Evolutionary conservation across 2,329 filamentous ascomycete genomes (phyloP), one percentile per base, ranked within the genome.

Genomic region (Pseudogymnoascus sp.): DNA sequence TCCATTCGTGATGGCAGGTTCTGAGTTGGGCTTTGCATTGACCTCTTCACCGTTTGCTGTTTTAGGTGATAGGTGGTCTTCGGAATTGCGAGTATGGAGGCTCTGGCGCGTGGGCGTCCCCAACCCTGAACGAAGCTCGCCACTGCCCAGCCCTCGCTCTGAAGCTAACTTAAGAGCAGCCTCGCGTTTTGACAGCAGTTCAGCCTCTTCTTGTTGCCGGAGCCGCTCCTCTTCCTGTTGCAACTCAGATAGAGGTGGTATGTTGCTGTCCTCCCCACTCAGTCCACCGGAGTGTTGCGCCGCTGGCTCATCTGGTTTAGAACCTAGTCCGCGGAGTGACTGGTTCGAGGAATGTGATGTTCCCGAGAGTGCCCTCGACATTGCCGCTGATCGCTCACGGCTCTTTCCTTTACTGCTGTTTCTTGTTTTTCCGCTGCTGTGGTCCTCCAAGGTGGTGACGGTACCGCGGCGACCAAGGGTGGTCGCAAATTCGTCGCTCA

Each of bases 401-500:
- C 79, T 76, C 70, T 86, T 86, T 0, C 84, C 84, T 67, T 85
- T 86, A 67, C 81, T 86, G 66, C 80, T 83, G 50, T 56, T 56
- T 65, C 77, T 76, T 21, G 82, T 85, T 66, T 82, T 88, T 53
- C 82, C 84, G 69, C 88, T 92, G 68, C 87, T 87, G 53, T 83
- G 82, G 70, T 91, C 89, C 63, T 94, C 91, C 14, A 78, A 78
- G 44, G 77, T 78, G 31, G 78, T 73, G 3, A 77, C 77, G 1
- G 82, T 84, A n/a, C 82, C 83, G 67, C 88, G 85, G 61, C 89
- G 84, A 65, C 92, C 87, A 65, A 97, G 80, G 2, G 87, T 85
- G 73, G 96, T 87, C 2, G 92, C 90, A 69, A 97, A 95, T 71
- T 97, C 92, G 72, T 97, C 93, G 69, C 93, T 91, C 16, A 97